Base-by-base conservation (phyloP, 257 asterid species). In the Solanum corneliomulleri region DNA sequence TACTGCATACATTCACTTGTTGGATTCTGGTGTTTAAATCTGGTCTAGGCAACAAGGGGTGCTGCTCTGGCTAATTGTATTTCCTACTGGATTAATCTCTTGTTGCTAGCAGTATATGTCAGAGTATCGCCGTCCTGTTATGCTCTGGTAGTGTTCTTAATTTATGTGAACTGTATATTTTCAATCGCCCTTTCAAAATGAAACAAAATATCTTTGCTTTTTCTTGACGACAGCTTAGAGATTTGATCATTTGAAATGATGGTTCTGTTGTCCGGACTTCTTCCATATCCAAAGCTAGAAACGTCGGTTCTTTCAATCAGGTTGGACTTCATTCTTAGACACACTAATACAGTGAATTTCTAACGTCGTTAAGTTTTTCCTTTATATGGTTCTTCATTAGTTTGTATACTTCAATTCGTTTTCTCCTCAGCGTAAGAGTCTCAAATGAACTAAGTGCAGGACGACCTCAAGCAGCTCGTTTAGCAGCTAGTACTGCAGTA, bases 391-490 rank as follows among this genome's bases (percentile, higher is more conserved):
- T 23, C 44, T 74, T 74, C 20, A 11, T 42, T 27, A 37, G 11
- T 20, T 52, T 72, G 25, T 33, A 71, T 21, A 71, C 13, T 74
- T 21, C 11, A 69, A 7, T 14, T 41, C 8, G 2, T 2, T n/a
- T 76, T 76, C 23, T n/a, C 41, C 3, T 25, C 87, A 92, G 98
- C n/a, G 88, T 90, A 33, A 88, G 98, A 15, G 93, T 95, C 23
- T 93, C 98, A 3, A 95, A 95, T 87, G 96, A 94, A 89, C 82
- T 94, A 42, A 97, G 98, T 1, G 97, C 92, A 0, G 93, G 96
- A 42, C 84, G 90, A 85, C 94, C 97, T 12, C 88, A 86, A 29
- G 89, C 91, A 10, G 96, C 98, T 14, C 92, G 93, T 10, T 87
- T 94, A 29, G 98, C 96, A 1, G 92, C 93, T 7, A 86, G 58